Evolutionary conservation across 2,329 filamentous ascomycete species (phyloP).

Genomic region (Grosmannia serpens): DNA sequence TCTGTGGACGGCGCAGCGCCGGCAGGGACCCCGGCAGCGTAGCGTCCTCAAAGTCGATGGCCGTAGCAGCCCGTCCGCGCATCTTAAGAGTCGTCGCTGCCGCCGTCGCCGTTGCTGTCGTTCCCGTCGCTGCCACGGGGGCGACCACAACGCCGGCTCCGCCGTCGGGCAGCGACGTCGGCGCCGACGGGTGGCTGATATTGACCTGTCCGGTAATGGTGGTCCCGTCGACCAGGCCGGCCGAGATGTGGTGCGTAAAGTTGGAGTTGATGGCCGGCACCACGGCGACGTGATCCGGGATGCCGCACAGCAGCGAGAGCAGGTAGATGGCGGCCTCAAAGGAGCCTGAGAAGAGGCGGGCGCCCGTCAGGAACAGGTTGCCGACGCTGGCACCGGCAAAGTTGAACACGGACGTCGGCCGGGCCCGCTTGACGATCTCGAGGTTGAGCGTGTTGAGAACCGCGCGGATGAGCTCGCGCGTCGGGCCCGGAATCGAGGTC

Average conservation of each 20-base stretch:
- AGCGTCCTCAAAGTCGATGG: constrained; percentile 66
- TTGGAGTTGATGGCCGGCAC: constrained; percentile 90
- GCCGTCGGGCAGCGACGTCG: constrained; percentile 38
- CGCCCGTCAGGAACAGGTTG: constrained; percentile 73
- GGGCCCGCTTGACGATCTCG: constrained; percentile 65
- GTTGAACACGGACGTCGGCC: constrained; percentile 64
- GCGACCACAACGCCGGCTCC: constrained; percentile 8
- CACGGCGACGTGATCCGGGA: constrained; percentile 64
- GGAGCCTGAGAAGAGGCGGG: constrained; percentile 79
- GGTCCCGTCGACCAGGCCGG: constrained; percentile 62
- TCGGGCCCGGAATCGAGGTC: constrained; percentile 56
- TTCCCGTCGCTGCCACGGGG: not conserved
- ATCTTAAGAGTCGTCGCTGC: constrained; percentile 16
- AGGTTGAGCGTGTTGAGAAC: constrained; percentile 67
- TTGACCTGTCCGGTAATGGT: constrained; percentile 85
- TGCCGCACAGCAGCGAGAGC: constrained; percentile 73
- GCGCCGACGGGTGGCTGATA: constrained; percentile 71
- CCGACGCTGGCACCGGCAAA: constrained; percentile 67
- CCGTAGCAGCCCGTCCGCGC: constrained; percentile 26
- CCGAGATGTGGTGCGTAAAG: constrained; percentile 89
- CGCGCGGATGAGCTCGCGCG: constrained; percentile 65
- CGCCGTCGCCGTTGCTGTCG: not conserved
- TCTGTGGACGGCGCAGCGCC: constrained; percentile 67
- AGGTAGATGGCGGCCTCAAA: constrained; percentile 91
- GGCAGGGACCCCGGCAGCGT: constrained; percentile 74